A percentile compares a stretch with the other conserved stretches of the same genome.
Conservation (phyloP, 768 basidiomycete genomes). For the Trametes gibbosa region DNA sequence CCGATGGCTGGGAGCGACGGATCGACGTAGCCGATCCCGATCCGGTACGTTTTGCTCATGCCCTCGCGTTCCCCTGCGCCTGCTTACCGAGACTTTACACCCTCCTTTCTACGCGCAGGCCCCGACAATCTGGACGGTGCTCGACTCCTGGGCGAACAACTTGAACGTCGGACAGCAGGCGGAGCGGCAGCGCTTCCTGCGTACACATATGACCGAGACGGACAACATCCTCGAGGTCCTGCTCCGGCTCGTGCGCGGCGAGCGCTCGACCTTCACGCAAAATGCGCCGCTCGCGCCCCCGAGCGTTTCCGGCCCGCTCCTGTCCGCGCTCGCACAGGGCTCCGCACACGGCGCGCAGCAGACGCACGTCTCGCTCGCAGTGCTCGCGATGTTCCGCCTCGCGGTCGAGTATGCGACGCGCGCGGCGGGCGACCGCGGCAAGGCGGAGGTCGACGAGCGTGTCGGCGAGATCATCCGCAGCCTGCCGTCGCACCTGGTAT, state of each 20-base stretch:
- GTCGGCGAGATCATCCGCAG: constrained; percentile 89
- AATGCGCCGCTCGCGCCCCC: constrained; percentile 61
- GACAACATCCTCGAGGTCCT: constrained; percentile 93
- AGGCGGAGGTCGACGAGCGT: constrained; percentile 67
- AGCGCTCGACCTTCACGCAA: constrained; percentile 73
- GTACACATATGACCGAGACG: constrained; percentile 80
- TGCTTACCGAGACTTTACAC: background rate
- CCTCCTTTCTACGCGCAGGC: constrained; percentile 48
- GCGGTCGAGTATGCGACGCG: constrained; percentile 78
- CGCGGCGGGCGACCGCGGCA: constrained; percentile 63
- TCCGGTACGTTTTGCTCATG: constrained; percentile 56
- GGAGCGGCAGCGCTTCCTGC: constrained; percentile 85
- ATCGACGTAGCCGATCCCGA: constrained; percentile 92
- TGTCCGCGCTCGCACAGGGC: constrained; percentile 66
- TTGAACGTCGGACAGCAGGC: constrained; percentile 71
- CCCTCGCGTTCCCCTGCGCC: constrained; percentile 5
- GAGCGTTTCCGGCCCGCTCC: constrained; percentile 63
- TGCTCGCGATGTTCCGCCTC: constrained; percentile 88
- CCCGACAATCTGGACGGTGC: constrained; percentile 86
- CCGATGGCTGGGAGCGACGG: constrained; percentile 94
- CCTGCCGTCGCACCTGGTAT: constrained; percentile 82
- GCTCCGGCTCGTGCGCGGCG: constrained; percentile 87
- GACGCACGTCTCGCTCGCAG: constrained; percentile 91
- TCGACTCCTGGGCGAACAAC: constrained; percentile 87
- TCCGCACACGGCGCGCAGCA: constrained; percentile 86